Evolutionary conservation across 129 eudicot species (phyloP).

Genomic region (Chrysanthemum seticuspe): DNA sequence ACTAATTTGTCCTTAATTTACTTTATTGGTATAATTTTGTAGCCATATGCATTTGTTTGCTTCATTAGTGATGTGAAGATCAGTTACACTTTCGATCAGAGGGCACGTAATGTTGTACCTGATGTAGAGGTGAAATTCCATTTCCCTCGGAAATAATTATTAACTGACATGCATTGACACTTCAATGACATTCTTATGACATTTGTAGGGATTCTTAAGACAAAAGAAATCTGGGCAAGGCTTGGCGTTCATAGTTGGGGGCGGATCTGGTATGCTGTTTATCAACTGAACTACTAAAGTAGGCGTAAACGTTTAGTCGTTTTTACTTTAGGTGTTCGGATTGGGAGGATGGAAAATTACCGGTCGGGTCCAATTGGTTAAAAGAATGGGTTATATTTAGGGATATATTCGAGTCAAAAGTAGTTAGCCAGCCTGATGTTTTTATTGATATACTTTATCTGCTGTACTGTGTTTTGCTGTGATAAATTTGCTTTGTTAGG

Average conservation of each 20-base stretch:
- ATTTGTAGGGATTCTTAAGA: conserved; percentile 78
- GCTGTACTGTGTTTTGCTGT: no score
- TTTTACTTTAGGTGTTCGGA: no score
- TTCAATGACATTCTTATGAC: conserved; percentile 18
- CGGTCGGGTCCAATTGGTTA: no score
- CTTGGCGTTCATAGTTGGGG: conserved; percentile 70
- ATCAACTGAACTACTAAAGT: neutral
- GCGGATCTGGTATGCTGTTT: conserved; percentile 63
- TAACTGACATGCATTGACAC: neutral
- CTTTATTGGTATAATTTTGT: conserved; percentile 42
- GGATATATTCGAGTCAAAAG: no score
- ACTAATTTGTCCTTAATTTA: conserved; percentile 16
- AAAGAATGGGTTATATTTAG: no score
- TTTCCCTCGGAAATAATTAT: neutral
- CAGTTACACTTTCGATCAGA: conserved; percentile 69
- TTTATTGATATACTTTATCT: no score
- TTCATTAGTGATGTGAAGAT: conserved; percentile 91
- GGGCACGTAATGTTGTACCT: conserved; percentile 42
- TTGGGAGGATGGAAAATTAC: no score
- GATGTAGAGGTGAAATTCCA: conserved; percentile 56
- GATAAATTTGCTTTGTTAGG: no score
- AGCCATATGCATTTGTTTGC: conserved; percentile 95
- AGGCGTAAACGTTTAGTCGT: no score
- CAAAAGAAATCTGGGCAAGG: conserved; percentile 52
- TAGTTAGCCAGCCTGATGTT: no score